Evolutionary conservation across 306 rosid species (phyloP), one percentile per base, ranked within the genome.

Genomic region (Adenanthera pavonina): DNA sequence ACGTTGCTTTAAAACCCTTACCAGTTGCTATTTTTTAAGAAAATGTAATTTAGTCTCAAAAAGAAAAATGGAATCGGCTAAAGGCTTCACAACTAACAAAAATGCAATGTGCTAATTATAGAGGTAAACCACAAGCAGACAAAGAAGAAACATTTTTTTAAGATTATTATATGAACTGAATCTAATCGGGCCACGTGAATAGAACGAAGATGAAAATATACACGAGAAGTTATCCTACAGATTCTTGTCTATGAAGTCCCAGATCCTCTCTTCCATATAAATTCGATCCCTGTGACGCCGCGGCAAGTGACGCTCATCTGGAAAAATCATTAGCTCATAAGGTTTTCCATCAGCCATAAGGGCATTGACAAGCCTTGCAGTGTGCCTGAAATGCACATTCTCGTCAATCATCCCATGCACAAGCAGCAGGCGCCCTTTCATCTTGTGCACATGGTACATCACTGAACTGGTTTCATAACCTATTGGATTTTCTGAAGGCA

Each of bases 391-490:
- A 73, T 96, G 99, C 19, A 96, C 99, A 69, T 96, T 96, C 82
- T 96, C 99, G 60, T 96, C 98, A 20, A 96, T 96, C 99, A 96
- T 96, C 61, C 98, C 99, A 80, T 96, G 99, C 80, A 96, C 97
- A 38, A 96, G 86, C 69, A 93, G 80, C 90, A 96, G 85, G 76
- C 80, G 78, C 64, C 99, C 99, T 62, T 81, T 87, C 92, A 96
- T 85, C 82, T 89, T 87, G 74, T 78, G 82, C 74, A 96, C 96
- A 25, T 93, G 98, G 74, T 85, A 85, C 97, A 93, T 91, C 25
- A 96, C 93, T 2, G 90, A 91, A 77, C 92, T 85, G 9, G 11
- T 68, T 85, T 90, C 92, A 20, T 96, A 93, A 20, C 51, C 86
- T 41, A 80, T 72, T 52, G 53, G 69, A 64, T 92, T 89, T 77